Evolutionary conservation across 192 early-diverging fungal species (phyloP), one percentile per base, ranked within the genome.

Genomic region (Mortierella hygrophila): DNA sequence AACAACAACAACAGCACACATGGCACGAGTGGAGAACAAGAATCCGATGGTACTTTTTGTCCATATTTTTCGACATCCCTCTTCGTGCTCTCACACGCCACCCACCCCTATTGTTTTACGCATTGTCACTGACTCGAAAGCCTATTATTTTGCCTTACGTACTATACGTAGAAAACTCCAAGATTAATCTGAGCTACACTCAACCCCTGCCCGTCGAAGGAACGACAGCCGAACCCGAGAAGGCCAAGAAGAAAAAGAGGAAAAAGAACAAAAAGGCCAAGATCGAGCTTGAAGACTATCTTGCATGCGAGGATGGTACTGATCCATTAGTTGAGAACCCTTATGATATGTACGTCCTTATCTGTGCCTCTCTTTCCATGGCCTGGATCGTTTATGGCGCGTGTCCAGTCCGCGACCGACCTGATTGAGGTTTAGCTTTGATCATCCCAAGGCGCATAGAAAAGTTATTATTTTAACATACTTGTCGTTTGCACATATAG

Each of bases 181-280:
- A 15, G 13, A 65, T 65, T 65, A 65, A 26, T 29, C 26, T 65
- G 10, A 15, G 60, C 60, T 65, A 65, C 13, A 65, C 60, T 65
- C 60, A 4, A 29, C 29, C 60, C 3, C 60, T 11, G 7, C 8
- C 60, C 29, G 60, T 46, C 35, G 32, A 65, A 9, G 60, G 13
- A 65, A 29, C 11, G 9, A 73, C 47, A 26, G 60, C 7, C 18
- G 76, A 75, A 6, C 68, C 49, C 16, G 40, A 29, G 55, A 85
- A 81, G 40, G 72, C 80, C 44, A 79, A 88, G 32, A 91, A 88
- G 72, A 90, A 88, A 55, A 90, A 88, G 57, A 91, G 85, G 40
- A 92, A 89, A 69, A 88, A 80, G 74, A 82, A 81, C 75, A 88
- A 80, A 52, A 92, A 89, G 83, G 72, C 80, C 40, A 88, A 90